phyloP scores from a whole-genome alignment of 2,329 filamentous ascomycete genomes.

The Aspergillus transmontanensis region DNA sequence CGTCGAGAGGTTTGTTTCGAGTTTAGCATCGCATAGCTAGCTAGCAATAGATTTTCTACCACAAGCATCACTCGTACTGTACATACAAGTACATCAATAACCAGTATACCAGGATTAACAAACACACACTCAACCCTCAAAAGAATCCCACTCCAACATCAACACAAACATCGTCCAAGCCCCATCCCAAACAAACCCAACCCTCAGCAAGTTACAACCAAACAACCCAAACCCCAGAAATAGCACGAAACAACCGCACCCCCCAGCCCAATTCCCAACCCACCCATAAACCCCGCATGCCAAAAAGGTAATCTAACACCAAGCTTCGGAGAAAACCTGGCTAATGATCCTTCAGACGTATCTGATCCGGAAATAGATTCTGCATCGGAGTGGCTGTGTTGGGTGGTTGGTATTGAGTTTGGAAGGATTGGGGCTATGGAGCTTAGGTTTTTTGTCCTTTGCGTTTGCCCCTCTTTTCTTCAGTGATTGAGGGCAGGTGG shows the following conservation, averaged over 20 bases:
- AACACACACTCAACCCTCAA: too few relatives aligned
- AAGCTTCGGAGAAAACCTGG: not conserved
- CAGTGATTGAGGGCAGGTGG: not conserved
- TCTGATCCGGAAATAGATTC: not conserved
- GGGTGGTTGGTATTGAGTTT: not conserved
- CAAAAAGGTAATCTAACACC: not conserved
- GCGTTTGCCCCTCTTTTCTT: not conserved
- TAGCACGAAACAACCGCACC: too few relatives aligned
- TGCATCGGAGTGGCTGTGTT: not conserved
- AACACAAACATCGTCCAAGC: too few relatives aligned
- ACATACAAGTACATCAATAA: not conserved
- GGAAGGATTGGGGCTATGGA: not conserved
- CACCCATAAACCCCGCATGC: not conserved
- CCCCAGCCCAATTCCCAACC: not conserved
- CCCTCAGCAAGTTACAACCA: too few relatives aligned
- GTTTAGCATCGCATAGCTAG: not conserved
- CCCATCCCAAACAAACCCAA: not conserved
- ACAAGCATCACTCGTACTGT: not conserved
- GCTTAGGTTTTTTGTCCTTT: not conserved
- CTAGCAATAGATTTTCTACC: not conserved
- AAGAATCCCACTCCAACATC: too few relatives aligned
- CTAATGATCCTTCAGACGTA: not conserved
- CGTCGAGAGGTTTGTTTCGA: not conserved
- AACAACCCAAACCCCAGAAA: too few relatives aligned
- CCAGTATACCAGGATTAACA: not conserved